These are phyloP conservation scores for Circinella umbellata DNA, from an alignment of 371 early-diverging fungal species.

Conservation along the genomic window DNA sequence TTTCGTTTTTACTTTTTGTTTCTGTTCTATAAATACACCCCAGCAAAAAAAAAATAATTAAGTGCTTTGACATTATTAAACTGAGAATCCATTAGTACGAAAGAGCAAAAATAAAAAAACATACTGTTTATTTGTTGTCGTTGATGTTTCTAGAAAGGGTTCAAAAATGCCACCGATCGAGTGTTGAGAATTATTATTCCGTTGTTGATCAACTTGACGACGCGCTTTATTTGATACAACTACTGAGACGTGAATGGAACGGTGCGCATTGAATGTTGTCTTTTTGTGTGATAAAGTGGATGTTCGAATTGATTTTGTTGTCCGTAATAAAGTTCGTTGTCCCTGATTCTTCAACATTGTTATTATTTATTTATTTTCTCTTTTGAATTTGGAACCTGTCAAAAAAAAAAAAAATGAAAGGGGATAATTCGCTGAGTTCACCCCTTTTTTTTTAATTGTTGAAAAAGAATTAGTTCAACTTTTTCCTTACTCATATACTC, in stretches of 20 bases:
- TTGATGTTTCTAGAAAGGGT: constrained; percentile 34
- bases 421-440: background rate
- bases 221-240: background rate
- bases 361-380: no score
- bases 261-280: background rate
- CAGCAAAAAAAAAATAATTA: background rate
- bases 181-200: constrained; percentile 18
- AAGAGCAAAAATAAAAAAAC: no score
- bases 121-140: background rate
- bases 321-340: background rate
- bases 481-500: no score
- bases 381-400: background rate
- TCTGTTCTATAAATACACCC: background rate
- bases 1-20: background rate
- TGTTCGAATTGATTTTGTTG: background rate
- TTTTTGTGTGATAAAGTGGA: background rate
- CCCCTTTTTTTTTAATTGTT: no score
- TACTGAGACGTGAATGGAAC: background rate
- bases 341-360: constrained; percentile 9
- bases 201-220: background rate
- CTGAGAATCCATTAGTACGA: no score
- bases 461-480: no score
- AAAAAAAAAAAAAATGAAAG: background rate
- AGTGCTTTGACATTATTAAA: no score
- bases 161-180: constrained; percentile 49